Evolutionary conservation across 1,284 basidiomycete species (phyloP), one percentile per base, ranked within the genome.

Genomic region (Athelia sp.): DNA sequence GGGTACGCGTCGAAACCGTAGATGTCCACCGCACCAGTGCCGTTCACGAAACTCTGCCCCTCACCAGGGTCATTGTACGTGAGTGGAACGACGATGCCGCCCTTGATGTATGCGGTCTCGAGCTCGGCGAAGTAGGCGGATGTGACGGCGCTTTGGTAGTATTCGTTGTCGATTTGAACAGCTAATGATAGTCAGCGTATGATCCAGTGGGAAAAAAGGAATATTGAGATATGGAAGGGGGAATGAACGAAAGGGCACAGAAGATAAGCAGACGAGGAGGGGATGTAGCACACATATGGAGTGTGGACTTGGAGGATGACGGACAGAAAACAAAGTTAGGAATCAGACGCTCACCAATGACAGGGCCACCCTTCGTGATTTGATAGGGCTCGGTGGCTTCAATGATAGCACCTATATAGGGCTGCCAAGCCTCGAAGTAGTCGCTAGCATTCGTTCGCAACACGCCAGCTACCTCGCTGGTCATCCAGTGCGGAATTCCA

Each of bases 161-260:
- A 91, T 63, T 92, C 90, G 50, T 92, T 93, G 59, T 92, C 90
- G 26, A 87, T 68, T 63, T 88, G 86, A 1, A 87, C 73, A 15
- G 83, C 84, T 84, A n/a, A n/a, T n/a, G n/a, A n/a, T n/a, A n/a
- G n/a, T n/a, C n/a, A n/a, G n/a, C n/a, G n/a, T n/a, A n/a, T n/a
- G n/a, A n/a, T n/a, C n/a, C n/a, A n/a, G n/a, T n/a, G n/a, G n/a
- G n/a, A n/a, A n/a, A n/a, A n/a, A n/a, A n/a, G n/a, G n/a, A n/a
- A n/a, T n/a, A n/a, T n/a, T n/a, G n/a, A n/a, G n/a, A n/a, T n/a
- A n/a, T n/a, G n/a, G n/a, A n/a, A n/a, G n/a, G n/a, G n/a, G n/a
- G n/a, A n/a, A n/a, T n/a, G n/a, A n/a, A n/a, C n/a, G n/a, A n/a
- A n/a, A n/a, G n/a, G n/a, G n/a, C n/a, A n/a, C n/a, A n/a, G n/a